Percentiles rank a stretch among this genome's conserved stretches.
These are phyloP conservation scores for Suhomyces maxii DNA, from an alignment of 1,139 yeast genomes.

Conservation along the genomic window DNA sequence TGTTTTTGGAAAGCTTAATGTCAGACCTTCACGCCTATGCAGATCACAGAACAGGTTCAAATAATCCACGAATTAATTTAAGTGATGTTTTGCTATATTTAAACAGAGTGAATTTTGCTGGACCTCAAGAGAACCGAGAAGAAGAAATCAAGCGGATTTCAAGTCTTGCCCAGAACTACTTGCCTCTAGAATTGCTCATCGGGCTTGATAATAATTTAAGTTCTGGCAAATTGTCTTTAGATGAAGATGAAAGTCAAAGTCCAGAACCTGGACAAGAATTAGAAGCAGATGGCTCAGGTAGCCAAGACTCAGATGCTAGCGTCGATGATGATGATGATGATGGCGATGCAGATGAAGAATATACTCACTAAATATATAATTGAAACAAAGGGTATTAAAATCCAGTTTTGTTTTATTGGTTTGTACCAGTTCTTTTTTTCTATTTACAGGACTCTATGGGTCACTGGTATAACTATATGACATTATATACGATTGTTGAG, in stretches of 20 bases:
- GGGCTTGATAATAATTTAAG: conserved; percentile 35
- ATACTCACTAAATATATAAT: background rate
- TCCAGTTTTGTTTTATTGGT: no score
- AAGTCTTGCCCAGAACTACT: conserved; percentile 33
- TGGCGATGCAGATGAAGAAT: background rate
- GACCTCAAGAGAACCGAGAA: conserved; percentile 17
- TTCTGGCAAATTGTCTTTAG: conserved; percentile 3
- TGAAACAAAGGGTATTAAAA: no score
- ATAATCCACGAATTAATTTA: conserved; percentile 27
- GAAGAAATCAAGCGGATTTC: conserved; percentile 27
- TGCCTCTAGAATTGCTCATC: conserved; percentile 41
- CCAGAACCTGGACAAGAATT: background rate
- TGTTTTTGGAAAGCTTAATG: conserved; percentile 18
- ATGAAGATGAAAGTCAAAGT: background rate
- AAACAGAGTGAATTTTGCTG: conserved; percentile 32
- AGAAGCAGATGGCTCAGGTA: background rate
- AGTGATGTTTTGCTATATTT: conserved; percentile 38
- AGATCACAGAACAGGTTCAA: conserved; percentile 24
- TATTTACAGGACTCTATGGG: no score
- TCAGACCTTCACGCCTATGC: conserved; percentile 23
- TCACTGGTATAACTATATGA: no score
- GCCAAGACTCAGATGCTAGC: background rate
- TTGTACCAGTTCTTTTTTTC: background rate
- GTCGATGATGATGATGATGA: background rate
- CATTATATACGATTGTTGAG: no score